Conservation (phyloP, 805 yeast species). For the Hanseniaspora clermontiae region DNA sequence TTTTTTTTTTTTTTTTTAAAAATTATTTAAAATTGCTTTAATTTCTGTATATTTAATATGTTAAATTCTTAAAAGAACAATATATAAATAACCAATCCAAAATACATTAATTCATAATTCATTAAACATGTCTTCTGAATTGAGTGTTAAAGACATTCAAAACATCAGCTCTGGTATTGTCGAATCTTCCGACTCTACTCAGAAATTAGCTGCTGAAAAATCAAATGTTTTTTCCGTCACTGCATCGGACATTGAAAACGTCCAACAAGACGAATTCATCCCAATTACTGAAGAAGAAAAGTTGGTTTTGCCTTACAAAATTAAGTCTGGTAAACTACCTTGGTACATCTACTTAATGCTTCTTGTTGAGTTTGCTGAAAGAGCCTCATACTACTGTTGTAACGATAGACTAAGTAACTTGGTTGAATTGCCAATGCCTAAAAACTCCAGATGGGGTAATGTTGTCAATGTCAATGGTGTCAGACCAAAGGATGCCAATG, state of each 20-base stretch:
- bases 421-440: slow-evolving; percentile 44
- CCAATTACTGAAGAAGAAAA: slow-evolving; percentile 32
- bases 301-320: slow-evolving; percentile 59
- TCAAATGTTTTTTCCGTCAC: not conserved
- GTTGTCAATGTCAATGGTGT: slow-evolving; percentile 15
- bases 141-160: slow-evolving; percentile 1
- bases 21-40: not conserved
- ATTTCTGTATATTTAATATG: too few relatives aligned
- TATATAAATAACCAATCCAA: not conserved
- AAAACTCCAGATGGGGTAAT: slow-evolving; percentile 26
- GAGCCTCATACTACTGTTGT: slow-evolving; percentile 70
- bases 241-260: not conserved
- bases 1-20: not conserved
- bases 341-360: slow-evolving; percentile 40
- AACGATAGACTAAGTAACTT: slow-evolving; percentile 68
- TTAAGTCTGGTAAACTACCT: slow-evolving; percentile 30
- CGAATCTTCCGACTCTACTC: not conserved
- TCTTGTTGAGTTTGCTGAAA: slow-evolving; percentile 65
- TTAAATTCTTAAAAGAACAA: too few relatives aligned
- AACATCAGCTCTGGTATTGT: not conserved
- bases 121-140: slow-evolving; percentile 1
- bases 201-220: not conserved
- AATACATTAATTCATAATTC: not conserved
- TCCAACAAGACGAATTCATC: slow-evolving; percentile 19
- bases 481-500: slow-evolving; percentile 18